Evolutionary conservation across 306 rosid species (phyloP).

Genomic region (Alnus rubra): DNA sequence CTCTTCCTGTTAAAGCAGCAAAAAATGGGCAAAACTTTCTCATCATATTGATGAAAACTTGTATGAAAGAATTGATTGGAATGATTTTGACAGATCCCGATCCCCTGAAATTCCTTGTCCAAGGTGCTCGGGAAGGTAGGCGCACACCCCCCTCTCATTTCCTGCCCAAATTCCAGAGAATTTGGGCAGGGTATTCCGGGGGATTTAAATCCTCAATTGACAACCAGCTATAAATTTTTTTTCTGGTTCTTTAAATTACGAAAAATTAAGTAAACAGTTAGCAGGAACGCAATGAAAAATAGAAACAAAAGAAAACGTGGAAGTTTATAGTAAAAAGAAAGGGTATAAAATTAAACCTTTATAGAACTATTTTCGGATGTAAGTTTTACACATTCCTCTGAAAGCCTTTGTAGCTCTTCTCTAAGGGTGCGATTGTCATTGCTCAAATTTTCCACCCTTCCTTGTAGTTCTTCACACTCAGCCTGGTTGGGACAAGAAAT

Average conservation of each 20-base stretch:
- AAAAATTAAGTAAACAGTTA: neutral
- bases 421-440: conserved; percentile 65
- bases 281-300: neutral
- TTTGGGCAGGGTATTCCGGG: too few species aligned
- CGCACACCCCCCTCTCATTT: too few species aligned
- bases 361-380: conserved; percentile 76
- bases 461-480: conserved; percentile 95
- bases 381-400: conserved; percentile 84
- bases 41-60: neutral
- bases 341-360: conserved; percentile 49
- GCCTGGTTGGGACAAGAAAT: conserved; percentile 53
- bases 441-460: conserved; percentile 74
- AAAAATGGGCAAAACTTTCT: conserved; percentile 1
- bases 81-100: neutral
- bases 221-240: neutral
- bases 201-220: neutral
- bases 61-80: neutral
- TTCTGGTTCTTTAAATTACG: neutral
- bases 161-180: too few species aligned
- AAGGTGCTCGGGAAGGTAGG: too few species aligned
- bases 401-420: conserved; percentile 85
- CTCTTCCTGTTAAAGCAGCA: conserved; percentile 67
- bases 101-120: too few species aligned
- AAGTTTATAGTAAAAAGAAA: neutral
- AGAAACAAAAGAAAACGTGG: neutral